Evolutionary conservation across 805 yeast genomes (phyloP), one percentile per base, ranked within the genome.

Genomic region (Candida stauntonica): DNA sequence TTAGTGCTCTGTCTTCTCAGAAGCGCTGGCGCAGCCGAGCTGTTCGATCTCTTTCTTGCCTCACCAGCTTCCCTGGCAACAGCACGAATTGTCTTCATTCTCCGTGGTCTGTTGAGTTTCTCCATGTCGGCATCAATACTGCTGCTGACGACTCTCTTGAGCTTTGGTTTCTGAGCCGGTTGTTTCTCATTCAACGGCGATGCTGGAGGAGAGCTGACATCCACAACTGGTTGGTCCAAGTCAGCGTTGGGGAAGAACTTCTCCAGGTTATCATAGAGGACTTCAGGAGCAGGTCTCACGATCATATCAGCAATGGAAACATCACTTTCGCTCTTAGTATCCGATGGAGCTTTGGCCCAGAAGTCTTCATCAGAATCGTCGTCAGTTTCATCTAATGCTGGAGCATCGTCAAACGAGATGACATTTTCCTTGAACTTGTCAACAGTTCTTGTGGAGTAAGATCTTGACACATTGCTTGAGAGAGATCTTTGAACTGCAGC

Each of bases 231-330:
- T 51, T 82, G 84, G 57, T 93, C 99, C 44, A 93, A 70, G 61
- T 91, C 91, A 0, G 97, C 80, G 51, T 84, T 74, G 0, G 99
- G 99, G 68, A 93, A 93, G 58, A 85, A 93, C 54, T 77, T 76
- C 50, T 93, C 99, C 45, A 93, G 72, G 52, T 93, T 89, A 39
- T 87, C 86, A 57, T 89, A 93, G 21, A 93, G 82, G 29, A 86
- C 94, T 54, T 91, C 98, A 1, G 95, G 83, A 0, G 98, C 88
- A 2, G 99, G 99, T 57, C 99, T 77, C 13, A 93, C 81, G 7
- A 82, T 79, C 86, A 81, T 77, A 39, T 63, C 64, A 19, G 54
- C 42, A 17, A 51, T 67, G 46, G 52, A 40, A 11, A 63, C 53
- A 17, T 52, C 51, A 29, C 55, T 51, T 11, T 51, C 47, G 29